Percentiles rank a stretch among this genome's conserved stretches.
phyloP scores from a whole-genome alignment of 2,329 filamentous ascomycete genomes.

The Decorospora gaudefroyi region DNA sequence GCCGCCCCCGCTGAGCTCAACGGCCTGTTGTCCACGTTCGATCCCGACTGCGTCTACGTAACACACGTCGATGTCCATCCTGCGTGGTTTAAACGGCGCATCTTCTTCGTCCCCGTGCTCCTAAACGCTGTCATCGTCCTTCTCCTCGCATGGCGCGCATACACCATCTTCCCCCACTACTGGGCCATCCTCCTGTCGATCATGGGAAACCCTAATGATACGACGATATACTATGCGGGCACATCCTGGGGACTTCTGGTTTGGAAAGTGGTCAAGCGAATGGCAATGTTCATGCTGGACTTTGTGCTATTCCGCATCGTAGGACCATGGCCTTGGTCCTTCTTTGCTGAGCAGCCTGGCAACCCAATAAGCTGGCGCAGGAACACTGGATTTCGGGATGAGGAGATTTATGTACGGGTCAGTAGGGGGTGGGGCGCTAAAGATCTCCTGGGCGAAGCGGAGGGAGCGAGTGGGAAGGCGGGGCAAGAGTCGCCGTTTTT shows the following conservation, averaged over 20 bases:
- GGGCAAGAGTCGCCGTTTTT: slow-evolving; percentile 61
- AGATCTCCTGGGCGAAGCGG: slow-evolving; percentile 56
- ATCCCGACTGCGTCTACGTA: slow-evolving; percentile 75
- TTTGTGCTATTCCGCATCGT: slow-evolving; percentile 59
- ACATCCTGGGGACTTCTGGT: slow-evolving; percentile 61
- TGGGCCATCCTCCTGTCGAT: slow-evolving; percentile 65
- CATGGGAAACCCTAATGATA: slow-evolving; percentile 68
- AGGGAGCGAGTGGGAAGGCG: slow-evolving; percentile 55
- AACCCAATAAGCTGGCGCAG: slow-evolving; percentile 75
- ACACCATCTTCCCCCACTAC: slow-evolving; percentile 73
- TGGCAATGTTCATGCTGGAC: slow-evolving; percentile 72
- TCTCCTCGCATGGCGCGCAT: slow-evolving; percentile 70
- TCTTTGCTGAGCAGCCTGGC: slow-evolving; percentile 64
- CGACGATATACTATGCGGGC: slow-evolving; percentile 63
- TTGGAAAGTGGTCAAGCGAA: slow-evolving; percentile 63
- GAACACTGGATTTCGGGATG: slow-evolving; percentile 72
- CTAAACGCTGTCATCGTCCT: slow-evolving; percentile 72
- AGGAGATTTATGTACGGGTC: slow-evolving; percentile 80
- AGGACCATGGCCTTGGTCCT: slow-evolving; percentile 54
- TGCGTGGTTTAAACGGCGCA: slow-evolving; percentile 73
- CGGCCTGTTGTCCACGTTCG: slow-evolving; percentile 69
- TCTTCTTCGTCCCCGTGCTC: slow-evolving; percentile 77
- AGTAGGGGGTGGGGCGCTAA: slow-evolving; percentile 72
- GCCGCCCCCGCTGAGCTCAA: slow-evolving; percentile 65
- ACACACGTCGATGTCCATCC: slow-evolving; percentile 78